Evolutionary conservation across 2,329 filamentous ascomycete genomes (phyloP).

Genomic region (Didymella keratinophila): DNA sequence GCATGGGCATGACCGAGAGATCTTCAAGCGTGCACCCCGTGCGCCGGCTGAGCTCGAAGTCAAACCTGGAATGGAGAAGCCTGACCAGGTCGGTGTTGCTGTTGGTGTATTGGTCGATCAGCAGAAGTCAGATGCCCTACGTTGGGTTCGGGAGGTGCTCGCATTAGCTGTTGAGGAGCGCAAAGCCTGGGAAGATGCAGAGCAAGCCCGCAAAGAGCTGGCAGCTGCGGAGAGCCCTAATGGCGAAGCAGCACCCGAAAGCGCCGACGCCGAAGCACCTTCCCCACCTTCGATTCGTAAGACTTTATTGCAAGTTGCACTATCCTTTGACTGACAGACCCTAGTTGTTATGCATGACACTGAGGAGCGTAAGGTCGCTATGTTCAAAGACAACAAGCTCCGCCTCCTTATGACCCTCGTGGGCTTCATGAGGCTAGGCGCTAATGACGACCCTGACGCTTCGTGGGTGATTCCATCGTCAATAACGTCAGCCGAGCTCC

Average conservation of each 20-base stretch:
- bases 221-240: slow-evolving; percentile 45
- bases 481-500: slow-evolving; percentile 70
- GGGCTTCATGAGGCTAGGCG: slow-evolving; percentile 70
- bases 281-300: slow-evolving; percentile 57
- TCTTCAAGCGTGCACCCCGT: slow-evolving; percentile 68
- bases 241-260: slow-evolving; percentile 41
- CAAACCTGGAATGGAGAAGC: slow-evolving; percentile 70
- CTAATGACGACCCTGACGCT: slow-evolving; percentile 77
- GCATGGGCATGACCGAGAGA: slow-evolving; percentile 86
- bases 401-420: slow-evolving; percentile 82
- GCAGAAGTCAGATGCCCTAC: slow-evolving; percentile 76
- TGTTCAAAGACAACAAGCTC: slow-evolving; percentile 90
- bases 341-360: slow-evolving; percentile 63
- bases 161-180: slow-evolving; percentile 74
- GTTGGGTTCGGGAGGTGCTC: slow-evolving; percentile 81
- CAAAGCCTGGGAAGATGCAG: slow-evolving; percentile 77
- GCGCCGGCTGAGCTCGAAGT: slow-evolving; percentile 86
- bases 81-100: slow-evolving; percentile 77
- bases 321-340: slow-evolving; percentile 27
- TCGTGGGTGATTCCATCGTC: slow-evolving; percentile 78
- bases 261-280: slow-evolving; percentile 41
- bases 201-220: slow-evolving; percentile 64
- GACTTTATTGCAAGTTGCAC: slow-evolving; percentile 21
- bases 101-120: slow-evolving; percentile 83
- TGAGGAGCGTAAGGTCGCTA: slow-evolving; percentile 71